Evolutionary conservation across 225 moss, liverwort and hornwort genomes (phyloP), one percentile per base, ranked within the genome.

Genomic region (Neckera pumila): DNA sequence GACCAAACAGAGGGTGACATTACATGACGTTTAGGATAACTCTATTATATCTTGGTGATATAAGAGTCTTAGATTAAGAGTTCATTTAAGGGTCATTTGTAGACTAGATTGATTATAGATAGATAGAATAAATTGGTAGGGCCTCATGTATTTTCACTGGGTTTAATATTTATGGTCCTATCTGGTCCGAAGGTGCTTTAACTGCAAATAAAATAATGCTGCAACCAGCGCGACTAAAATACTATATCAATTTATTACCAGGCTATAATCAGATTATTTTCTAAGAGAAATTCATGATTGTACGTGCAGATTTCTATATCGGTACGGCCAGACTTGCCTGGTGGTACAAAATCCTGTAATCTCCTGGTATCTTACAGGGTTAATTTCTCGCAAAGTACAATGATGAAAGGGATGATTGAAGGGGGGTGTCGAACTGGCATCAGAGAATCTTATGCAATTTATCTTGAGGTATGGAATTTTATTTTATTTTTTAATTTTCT

Each of bases 251-350:
- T 23, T 21, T 69, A 38, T 61, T n/a, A 30, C 40, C 33, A 79
- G 74, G 33, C 65, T 21, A 36, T 43, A 73, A 47, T 62, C n/a
- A 81, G 45, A 57, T 34, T 65, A 43, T 82, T 12, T 45, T 22
- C 65, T 89, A 81, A 89, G 73, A 80, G 61, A 84, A 83, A 5
- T 43, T 36, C 11, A 26, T 62, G 38, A 34, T 63, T 84, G 43
- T 81, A 53, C 81, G 59, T 96, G 84, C 91, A 94, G 87, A 92
- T 94, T 72, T 58, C 88, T 69, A 94, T 95, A 51, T 91, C 92
- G 36, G 74, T 76, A 76, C 76, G 56, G 62, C 88, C 88, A 54
- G 88, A 88, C 43, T 64, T 88, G 27, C 76, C 88, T 75, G 54
- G 26, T 76, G 63, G 17, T 76, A 64, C 75, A 83, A 88, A 88